Evolutionary conservation across 352 stramenopile genomes (phyloP).

Genomic region (Globisporangium echinulatum): DNA sequence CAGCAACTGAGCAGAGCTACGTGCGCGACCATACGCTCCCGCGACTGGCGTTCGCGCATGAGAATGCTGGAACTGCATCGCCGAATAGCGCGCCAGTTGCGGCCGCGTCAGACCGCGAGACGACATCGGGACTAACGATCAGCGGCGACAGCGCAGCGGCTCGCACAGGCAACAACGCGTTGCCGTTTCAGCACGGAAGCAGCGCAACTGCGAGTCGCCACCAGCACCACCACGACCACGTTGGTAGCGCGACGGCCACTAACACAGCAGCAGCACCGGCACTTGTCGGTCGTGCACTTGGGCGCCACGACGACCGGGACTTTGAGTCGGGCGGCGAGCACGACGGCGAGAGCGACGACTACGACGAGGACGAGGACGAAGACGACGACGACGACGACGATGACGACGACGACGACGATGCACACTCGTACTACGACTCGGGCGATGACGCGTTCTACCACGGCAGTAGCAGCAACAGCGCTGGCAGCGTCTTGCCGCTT

Average conservation of each 20-base stretch:
- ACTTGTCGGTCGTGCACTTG: constrained; percentile 5
- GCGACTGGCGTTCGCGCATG: no score
- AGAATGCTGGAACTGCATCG: no score
- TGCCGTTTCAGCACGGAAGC: not conserved
- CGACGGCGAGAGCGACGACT: constrained; percentile 12
- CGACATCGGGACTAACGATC: constrained; percentile 5
- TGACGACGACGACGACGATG: constrained; percentile 33
- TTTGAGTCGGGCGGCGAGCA: constrained; percentile 15
- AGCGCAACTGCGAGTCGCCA: not conserved
- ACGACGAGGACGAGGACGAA: constrained; percentile 15
- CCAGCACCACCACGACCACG: constrained; percentile 2
- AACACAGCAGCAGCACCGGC: not conserved
- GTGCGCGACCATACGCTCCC: no score
- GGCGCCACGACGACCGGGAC: constrained; percentile 3
- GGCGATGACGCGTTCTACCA: constrained; percentile 38
- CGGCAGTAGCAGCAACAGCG: not conserved
- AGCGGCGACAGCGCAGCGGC: constrained; percentile 2
- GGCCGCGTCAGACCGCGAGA: not conserved
- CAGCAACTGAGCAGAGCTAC: no score
- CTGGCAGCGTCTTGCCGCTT: constrained; percentile 17
- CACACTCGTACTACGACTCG: constrained; percentile 48
- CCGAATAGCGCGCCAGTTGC: not conserved
- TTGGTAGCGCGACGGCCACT: not conserved
- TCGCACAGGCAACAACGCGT: not conserved
- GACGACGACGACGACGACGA: constrained; percentile 48